A percentile compares a stretch with the other conserved stretches of the same genome.
phyloP scores from a whole-genome alignment of 176 grass and related monocot genomes.

The Carex kokanica region DNA sequence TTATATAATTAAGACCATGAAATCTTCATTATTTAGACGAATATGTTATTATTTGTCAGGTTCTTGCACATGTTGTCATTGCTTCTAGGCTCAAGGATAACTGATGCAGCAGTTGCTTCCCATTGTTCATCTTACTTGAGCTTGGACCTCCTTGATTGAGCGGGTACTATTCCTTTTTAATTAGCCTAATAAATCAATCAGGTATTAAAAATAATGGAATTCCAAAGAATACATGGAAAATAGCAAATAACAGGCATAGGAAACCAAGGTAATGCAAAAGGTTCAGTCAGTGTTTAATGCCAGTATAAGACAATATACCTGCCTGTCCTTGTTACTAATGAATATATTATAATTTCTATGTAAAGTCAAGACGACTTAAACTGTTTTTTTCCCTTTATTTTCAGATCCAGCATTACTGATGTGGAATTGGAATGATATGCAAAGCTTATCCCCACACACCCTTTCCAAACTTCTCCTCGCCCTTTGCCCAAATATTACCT shows the following conservation, averaged over 20 bases:
- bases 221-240: not conserved
- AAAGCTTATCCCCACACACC: conserved; percentile 53
- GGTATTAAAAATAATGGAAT: not conserved
- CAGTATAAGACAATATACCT: not conserved
- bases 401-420: conserved; percentile 82
- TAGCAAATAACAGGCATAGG: not conserved
- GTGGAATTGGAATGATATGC: conserved; percentile 81
- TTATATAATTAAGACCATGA: not conserved
- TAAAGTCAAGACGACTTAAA: not conserved
- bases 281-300: not conserved
- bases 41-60: conserved; percentile 37
- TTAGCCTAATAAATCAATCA: not conserved
- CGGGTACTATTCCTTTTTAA: conserved; percentile 42
- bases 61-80: conserved; percentile 62
- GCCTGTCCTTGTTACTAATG: not conserved
- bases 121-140: conserved; percentile 55
- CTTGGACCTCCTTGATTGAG: conserved; percentile 92
- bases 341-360: conserved; percentile 8
- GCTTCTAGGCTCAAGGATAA: conserved; percentile 68
- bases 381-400: conserved; percentile 29
- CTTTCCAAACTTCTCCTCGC: conserved; percentile 56
- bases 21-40: not conserved
- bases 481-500: conserved; percentile 75
- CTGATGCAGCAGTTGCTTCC: conserved; percentile 81
- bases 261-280: not conserved